A percentile compares a stretch with the other conserved stretches of the same genome.
phyloP scores from a whole-genome alignment of 225 moss, liverwort and hornwort genomes.

The Climacium dendroides region DNA sequence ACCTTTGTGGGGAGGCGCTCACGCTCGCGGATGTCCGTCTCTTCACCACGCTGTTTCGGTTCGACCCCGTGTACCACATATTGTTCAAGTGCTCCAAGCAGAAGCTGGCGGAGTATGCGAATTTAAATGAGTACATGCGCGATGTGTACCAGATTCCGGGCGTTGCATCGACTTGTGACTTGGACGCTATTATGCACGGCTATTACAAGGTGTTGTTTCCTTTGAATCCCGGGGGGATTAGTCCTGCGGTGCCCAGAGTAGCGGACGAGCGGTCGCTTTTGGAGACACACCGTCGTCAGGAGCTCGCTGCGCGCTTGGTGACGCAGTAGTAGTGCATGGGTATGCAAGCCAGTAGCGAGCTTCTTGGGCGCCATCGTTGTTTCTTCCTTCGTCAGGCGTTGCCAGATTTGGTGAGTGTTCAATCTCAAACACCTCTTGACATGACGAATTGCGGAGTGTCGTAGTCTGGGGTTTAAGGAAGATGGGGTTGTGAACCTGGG shows the following conservation, averaged over 20 bases:
- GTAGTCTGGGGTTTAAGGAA: not conserved
- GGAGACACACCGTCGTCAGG: constrained; percentile 40
- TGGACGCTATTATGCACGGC: constrained; percentile 77
- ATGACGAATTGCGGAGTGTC: not conserved
- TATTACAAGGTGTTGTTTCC: constrained; percentile 92
- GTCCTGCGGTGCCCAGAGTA: constrained; percentile 55
- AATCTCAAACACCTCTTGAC: not conserved
- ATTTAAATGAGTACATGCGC: constrained; percentile 56
- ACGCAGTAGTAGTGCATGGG: not conserved
- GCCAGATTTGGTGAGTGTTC: not conserved
- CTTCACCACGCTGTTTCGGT: constrained; percentile 91
- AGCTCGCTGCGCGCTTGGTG: not conserved
- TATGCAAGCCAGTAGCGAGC: not conserved
- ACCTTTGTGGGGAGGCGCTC: constrained; percentile 63
- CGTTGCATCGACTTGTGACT: constrained; percentile 68
- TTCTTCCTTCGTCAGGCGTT: not conserved
- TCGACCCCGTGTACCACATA: constrained; percentile 84
- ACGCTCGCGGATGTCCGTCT: constrained; percentile 78
- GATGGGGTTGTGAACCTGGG: not conserved
- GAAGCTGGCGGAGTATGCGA: constrained; percentile 62
- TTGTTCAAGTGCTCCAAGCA: constrained; percentile 95
- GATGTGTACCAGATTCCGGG: constrained; percentile 90
- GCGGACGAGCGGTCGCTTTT: constrained; percentile 29
- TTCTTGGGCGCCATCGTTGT: not conserved
- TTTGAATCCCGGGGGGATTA: constrained; percentile 80